Percentiles rank a stretch among this genome's conserved stretches.
Conservation (phyloP, 225 moss, liverwort and hornwort species). For the Marchantia paleacea region DNA sequence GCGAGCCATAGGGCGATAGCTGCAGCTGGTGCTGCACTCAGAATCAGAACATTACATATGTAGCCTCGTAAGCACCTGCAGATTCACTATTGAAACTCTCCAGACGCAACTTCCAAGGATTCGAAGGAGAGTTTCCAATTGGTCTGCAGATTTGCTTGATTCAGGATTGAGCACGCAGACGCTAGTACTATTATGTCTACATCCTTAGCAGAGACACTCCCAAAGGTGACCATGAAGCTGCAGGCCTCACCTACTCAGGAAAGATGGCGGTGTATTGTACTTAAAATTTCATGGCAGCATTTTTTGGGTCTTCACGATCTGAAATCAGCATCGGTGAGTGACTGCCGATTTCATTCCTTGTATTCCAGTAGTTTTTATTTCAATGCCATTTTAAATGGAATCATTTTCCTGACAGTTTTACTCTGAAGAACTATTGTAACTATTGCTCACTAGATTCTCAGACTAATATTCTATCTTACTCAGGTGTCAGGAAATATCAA, state of each 20-base stretch:
- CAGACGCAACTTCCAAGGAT: too few relatives aligned
- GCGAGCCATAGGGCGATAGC: too few relatives aligned
- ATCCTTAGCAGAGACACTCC: not conserved
- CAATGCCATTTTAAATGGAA: not conserved
- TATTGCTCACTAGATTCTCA: not conserved
- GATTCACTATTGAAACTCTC: too few relatives aligned
- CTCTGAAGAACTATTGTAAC: not conserved
- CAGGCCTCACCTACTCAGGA: not conserved
- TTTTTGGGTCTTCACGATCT: not conserved
- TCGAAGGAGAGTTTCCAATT: too few relatives aligned
- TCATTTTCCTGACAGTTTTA: not conserved
- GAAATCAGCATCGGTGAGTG: not conserved
- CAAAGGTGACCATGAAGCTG: constrained; percentile 6
- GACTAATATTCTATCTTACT: not conserved
- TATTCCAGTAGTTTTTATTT: not conserved
- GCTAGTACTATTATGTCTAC: too few relatives aligned
- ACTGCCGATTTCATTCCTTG: not conserved
- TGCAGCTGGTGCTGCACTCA: too few relatives aligned
- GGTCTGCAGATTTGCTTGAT: too few relatives aligned
- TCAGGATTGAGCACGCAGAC: too few relatives aligned
- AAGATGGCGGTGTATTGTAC: not conserved
- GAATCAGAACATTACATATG: too few relatives aligned
- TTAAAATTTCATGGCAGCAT: not conserved
- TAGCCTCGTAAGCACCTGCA: too few relatives aligned
- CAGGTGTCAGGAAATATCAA: not conserved